Conservation (phyloP, 2,329 filamentous ascomycete genomes). For the Arthrobotrys entomopaga region DNA sequence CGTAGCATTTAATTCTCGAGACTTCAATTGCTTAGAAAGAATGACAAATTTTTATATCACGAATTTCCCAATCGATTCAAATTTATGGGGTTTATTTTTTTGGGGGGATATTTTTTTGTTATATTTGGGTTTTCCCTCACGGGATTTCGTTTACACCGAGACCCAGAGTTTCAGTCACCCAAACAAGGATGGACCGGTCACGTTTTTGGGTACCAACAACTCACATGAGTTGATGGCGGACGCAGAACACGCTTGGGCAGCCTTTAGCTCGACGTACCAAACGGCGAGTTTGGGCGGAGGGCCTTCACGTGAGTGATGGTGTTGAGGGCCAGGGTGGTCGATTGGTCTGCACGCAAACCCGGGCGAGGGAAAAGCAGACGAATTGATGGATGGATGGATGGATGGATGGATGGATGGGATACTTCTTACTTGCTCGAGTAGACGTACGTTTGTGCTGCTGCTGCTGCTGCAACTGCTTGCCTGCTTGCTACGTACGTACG, state of each 20-base stretch:
- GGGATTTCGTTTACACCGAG: constrained; percentile 55
- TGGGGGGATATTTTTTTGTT: constrained; percentile 18
- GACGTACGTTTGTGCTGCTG: constrained; percentile 25
- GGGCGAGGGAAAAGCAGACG: too few species aligned
- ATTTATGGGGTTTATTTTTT: constrained; percentile 13
- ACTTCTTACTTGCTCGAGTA: too few species aligned
- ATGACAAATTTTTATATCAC: constrained; percentile 38
- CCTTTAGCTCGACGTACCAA: constrained; percentile 52
- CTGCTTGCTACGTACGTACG: too few species aligned
- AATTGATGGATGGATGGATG: too few species aligned
- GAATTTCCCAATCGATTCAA: neutral
- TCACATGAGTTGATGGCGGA: constrained; percentile 56
- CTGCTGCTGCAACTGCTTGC: constrained; percentile 14
- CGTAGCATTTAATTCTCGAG: constrained; percentile 25
- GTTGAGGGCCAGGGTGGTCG: constrained; percentile 48
- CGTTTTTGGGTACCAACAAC: constrained; percentile 55
- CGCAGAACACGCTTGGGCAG: constrained; percentile 54
- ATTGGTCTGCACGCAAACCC: constrained; percentile 42
- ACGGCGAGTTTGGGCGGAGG: constrained; percentile 51
- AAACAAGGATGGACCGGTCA: constrained; percentile 56
- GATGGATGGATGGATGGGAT: neutral
- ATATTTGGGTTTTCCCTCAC: constrained; percentile 53
- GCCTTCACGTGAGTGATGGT: constrained; percentile 50
- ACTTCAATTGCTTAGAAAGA: constrained; percentile 24
- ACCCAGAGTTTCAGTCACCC: constrained; percentile 53